phyloP scores from a whole-genome alignment of 768 basidiomycete species.

The Leccinum rimulosum region DNA sequence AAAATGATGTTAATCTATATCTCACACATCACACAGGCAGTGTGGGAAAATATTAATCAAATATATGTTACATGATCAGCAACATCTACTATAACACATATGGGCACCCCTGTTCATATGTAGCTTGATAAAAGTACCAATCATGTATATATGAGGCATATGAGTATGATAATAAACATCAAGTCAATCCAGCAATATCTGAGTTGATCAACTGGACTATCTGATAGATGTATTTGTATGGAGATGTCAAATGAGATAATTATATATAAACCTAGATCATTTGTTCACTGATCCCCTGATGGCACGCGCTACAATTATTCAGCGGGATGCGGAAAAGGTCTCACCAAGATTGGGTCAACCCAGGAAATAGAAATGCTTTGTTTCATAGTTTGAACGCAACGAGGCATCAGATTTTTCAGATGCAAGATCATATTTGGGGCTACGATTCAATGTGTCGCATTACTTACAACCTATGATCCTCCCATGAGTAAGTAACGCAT shows the following conservation, averaged over 20 bases:
- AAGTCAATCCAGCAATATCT: neutral
- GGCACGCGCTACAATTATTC: neutral
- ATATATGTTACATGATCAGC: neutral
- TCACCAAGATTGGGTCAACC: no score
- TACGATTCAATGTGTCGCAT: no score
- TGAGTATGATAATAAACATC: neutral
- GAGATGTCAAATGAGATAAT: neutral
- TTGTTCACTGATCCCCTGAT: neutral
- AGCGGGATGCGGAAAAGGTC: no score
- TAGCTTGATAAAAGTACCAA: neutral
- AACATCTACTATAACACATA: no score
- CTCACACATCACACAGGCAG: no score
- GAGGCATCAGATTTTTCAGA: no score
- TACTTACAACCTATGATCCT: no score
- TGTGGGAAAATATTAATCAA: neutral
- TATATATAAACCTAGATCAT: neutral
- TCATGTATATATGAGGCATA: neutral
- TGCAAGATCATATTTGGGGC: no score
- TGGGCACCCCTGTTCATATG: neutral
- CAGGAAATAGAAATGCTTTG: no score
- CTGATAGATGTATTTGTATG: neutral
- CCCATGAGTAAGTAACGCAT: no score
- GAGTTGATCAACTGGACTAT: neutral
- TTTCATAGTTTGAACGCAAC: no score
- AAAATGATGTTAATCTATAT: no score